phyloP scores from a whole-genome alignment of 2,329 filamentous ascomycete genomes.

The Rachicladosporium sp. region DNA sequence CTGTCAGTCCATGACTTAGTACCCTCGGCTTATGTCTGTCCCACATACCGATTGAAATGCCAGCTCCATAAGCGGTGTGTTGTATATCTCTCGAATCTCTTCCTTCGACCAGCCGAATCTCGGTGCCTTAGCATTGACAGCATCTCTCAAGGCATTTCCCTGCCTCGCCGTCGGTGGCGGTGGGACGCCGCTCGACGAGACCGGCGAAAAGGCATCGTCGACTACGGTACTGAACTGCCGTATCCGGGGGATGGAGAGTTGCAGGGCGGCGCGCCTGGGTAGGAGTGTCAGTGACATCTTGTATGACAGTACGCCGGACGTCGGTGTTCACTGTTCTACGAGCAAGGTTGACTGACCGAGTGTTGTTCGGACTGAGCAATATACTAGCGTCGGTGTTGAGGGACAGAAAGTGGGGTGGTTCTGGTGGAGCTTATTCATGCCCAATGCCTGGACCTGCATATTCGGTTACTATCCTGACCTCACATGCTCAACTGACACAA shows the following conservation, averaged over 20 bases:
- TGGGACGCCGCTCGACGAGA: slow-evolving; percentile 12
- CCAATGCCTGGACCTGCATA: too few relatives aligned
- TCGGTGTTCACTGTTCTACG: too few relatives aligned
- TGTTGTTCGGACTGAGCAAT: too few relatives aligned
- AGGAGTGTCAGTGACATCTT: slow-evolving; percentile 17
- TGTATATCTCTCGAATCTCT: slow-evolving; percentile 71
- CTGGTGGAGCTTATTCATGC: too few relatives aligned
- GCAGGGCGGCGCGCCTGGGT: slow-evolving; percentile 5
- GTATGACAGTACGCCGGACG: too few relatives aligned
- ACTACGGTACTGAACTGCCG: slow-evolving; percentile 23
- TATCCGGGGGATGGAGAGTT: slow-evolving; percentile 1
- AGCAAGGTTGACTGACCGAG: too few relatives aligned
- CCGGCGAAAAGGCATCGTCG: slow-evolving; percentile 21
- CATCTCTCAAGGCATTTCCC: slow-evolving; percentile 30
- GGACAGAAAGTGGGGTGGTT: too few relatives aligned
- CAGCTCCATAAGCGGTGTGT: slow-evolving; percentile 69
- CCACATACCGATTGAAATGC: slow-evolving; percentile 19
- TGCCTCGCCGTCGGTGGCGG: slow-evolving; percentile 12
- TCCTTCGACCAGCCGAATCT: slow-evolving; percentile 69
- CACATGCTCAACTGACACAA: too few relatives aligned
- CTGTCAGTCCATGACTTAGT: background rate
- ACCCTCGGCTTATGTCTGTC: background rate
- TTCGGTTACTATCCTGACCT: too few relatives aligned
- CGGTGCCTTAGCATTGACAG: slow-evolving; percentile 48
- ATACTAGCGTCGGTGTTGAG: too few relatives aligned